These are phyloP conservation scores for Parasarocladium wereldwijsianum DNA, from an alignment of 2,329 filamentous ascomycete genomes.

Conservation along the genomic window DNA sequence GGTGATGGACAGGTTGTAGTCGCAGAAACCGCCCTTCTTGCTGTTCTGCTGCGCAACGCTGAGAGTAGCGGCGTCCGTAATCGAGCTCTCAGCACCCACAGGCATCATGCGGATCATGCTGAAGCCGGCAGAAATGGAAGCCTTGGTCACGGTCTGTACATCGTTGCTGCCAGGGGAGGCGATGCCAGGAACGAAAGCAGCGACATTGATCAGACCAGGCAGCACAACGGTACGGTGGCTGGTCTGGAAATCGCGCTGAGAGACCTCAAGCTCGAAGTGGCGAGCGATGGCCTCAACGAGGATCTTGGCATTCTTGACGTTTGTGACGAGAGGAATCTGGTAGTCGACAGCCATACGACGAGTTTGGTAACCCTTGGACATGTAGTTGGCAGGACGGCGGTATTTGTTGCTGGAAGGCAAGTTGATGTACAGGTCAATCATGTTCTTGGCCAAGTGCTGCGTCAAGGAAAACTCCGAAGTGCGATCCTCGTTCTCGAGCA, in stretches of 20 bases:
- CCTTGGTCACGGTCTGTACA: constrained; percentile 55
- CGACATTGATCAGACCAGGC: constrained; percentile 63
- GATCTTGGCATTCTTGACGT: constrained; percentile 98
- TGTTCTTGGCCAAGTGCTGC: constrained; percentile 91
- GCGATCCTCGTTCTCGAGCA: constrained; percentile 66
- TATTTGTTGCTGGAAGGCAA: constrained; percentile 97
- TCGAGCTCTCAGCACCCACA: constrained; percentile 54
- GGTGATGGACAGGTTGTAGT: constrained; percentile 68
- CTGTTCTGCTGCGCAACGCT: constrained; percentile 59
- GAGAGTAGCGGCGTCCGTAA: constrained; percentile 58
- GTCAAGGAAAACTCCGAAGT: constrained; percentile 95
- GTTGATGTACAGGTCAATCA: constrained; percentile 98
- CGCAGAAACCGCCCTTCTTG: constrained; percentile 53
- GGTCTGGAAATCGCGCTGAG: constrained; percentile 78
- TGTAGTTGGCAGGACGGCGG: constrained; percentile 91
- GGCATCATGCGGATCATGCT: constrained; percentile 72
- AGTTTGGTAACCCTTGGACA: constrained; percentile 94
- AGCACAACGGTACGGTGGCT: constrained; percentile 66
- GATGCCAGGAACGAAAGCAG: constrained; percentile 66
- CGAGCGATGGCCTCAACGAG: constrained; percentile 86
- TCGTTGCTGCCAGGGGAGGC: constrained; percentile 49
- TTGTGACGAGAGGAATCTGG: constrained; percentile 92
- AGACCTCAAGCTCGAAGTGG: constrained; percentile 72
- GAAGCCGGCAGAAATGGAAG: constrained; percentile 61
- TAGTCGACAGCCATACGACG: constrained; percentile 96